These are phyloP conservation scores for Dictyostelium capitatum DNA, from an alignment of 78 protist genomes.

Conservation along the genomic window DNA sequence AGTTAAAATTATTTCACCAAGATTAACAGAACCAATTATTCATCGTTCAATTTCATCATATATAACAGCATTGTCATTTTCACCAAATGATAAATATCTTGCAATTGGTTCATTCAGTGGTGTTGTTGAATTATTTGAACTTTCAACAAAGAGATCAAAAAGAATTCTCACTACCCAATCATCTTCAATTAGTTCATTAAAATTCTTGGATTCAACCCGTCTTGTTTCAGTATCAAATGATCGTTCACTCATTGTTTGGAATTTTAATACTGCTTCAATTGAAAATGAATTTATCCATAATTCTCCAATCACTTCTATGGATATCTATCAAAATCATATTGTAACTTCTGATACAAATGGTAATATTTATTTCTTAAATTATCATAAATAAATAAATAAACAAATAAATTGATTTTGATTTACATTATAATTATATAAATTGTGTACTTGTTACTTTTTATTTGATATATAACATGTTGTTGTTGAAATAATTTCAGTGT, in stretches of 20 bases:
- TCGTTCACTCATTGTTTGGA: conserved; percentile 48
- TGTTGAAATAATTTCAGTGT: too few species aligned
- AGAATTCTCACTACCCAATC: conserved; percentile 3
- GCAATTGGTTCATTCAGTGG: conserved; percentile 70
- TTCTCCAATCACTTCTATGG: conserved; percentile 61
- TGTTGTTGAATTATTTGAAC: conserved; percentile 15
- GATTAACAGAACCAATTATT: background rate
- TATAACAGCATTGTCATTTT: conserved; percentile 34
- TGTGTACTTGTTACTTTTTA: too few species aligned
- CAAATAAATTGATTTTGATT: too few species aligned
- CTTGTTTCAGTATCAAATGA: conserved; percentile 43
- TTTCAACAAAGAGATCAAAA: background rate
- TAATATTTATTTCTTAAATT: conserved; percentile 45
- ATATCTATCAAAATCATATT: conserved; percentile 14
- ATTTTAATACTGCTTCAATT: background rate
- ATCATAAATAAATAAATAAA: background rate
- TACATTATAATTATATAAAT: background rate
- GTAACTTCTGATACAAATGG: conserved; percentile 63
- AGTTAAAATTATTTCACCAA: background rate
- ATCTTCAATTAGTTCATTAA: conserved; percentile 12
- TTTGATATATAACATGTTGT: too few species aligned
- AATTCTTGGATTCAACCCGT: conserved; percentile 16
- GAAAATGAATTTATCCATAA: conserved; percentile 75
- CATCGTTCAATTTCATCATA: background rate
- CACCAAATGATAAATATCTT: conserved; percentile 23